phyloP scores from a whole-genome alignment of 805 yeast genomes.

The Schwanniomyces yamadae region DNA sequence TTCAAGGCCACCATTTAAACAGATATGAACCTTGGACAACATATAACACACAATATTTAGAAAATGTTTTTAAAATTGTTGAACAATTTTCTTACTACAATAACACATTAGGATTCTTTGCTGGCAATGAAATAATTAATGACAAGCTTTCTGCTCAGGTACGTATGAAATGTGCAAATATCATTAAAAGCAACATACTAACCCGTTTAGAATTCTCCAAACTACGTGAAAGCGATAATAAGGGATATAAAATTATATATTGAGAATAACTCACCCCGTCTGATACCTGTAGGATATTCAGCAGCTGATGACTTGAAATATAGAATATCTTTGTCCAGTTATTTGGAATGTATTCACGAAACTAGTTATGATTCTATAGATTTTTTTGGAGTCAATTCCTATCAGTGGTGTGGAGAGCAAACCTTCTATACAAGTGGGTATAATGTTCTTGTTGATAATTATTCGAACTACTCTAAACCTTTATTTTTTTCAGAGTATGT shows the following conservation, averaged over 20 bases:
- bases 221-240: conserved; percentile 72
- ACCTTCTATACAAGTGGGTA: conserved; percentile 76
- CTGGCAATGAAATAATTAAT: conserved; percentile 88
- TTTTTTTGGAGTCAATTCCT: conserved; percentile 77
- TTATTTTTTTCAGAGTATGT: conserved; percentile 81
- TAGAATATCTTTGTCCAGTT: conserved; percentile 73
- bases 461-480: conserved; percentile 67
- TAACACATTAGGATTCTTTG: conserved; percentile 87
- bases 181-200: conserved; percentile 5
- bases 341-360: conserved; percentile 70
- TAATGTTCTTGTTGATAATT: conserved; percentile 65
- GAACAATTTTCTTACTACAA: conserved; percentile 81
- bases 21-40: conserved; percentile 94
- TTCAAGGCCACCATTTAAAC: conserved; percentile 73
- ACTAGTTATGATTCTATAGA: conserved; percentile 60
- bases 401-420: conserved; percentile 88
- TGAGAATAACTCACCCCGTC: conserved; percentile 53
- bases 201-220: conserved; percentile 51
- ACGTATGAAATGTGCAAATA: neutral
- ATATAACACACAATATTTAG: conserved; percentile 66
- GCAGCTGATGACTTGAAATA: conserved; percentile 90
- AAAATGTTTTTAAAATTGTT: conserved; percentile 74
- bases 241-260: conserved; percentile 81
- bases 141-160: conserved; percentile 66
- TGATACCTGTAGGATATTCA: conserved; percentile 89